These are phyloP conservation scores for Oxytropis ochrocephala DNA, from an alignment of 306 rosid genomes.

Conservation along the genomic window DNA sequence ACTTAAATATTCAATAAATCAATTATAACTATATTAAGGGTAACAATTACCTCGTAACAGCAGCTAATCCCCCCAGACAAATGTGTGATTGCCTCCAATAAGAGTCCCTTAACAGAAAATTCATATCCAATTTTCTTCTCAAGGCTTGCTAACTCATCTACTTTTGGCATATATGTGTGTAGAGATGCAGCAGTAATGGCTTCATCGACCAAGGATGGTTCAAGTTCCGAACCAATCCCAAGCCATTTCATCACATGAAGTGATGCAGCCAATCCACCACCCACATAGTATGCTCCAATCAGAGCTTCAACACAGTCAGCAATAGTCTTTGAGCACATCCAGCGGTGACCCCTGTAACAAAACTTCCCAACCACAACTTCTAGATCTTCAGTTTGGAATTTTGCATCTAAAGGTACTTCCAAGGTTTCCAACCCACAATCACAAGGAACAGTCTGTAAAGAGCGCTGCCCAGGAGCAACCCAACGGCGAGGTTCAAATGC, in stretches of 20 bases:
- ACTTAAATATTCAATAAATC: slow-evolving; percentile 2
- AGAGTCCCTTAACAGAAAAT: slow-evolving; percentile 78
- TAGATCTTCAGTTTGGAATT: slow-evolving; percentile 68
- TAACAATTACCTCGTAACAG: slow-evolving; percentile 66
- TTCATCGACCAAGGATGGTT: slow-evolving; percentile 56
- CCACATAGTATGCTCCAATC: slow-evolving; percentile 79
- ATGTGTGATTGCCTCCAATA: slow-evolving; percentile 81
- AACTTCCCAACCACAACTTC: slow-evolving; percentile 66
- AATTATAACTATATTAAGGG: not conserved
- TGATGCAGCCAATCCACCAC: slow-evolving; percentile 73
- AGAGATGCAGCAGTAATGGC: slow-evolving; percentile 63
- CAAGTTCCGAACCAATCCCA: slow-evolving; percentile 62
- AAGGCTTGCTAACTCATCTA: slow-evolving; percentile 45
- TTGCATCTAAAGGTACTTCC: slow-evolving; percentile 69
- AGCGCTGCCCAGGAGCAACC: slow-evolving; percentile 84
- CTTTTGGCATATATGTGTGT: slow-evolving; percentile 42
- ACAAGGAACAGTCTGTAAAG: slow-evolving; percentile 52
- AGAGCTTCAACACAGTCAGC: slow-evolving; percentile 95
- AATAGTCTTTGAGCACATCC: slow-evolving; percentile 86
- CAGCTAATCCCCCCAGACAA: slow-evolving; percentile 53
- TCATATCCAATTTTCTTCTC: slow-evolving; percentile 65
- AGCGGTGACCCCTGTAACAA: slow-evolving; percentile 86
- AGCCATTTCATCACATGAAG: slow-evolving; percentile 84
- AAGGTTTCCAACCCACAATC: slow-evolving; percentile 69
- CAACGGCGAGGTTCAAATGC: slow-evolving; percentile 97